A percentile compares a stretch with the other conserved stretches of the same genome.
These are phyloP conservation scores for Leptoxyphium fumago DNA, from an alignment of 2,329 filamentous ascomycete genomes.

Conservation along the genomic window DNA sequence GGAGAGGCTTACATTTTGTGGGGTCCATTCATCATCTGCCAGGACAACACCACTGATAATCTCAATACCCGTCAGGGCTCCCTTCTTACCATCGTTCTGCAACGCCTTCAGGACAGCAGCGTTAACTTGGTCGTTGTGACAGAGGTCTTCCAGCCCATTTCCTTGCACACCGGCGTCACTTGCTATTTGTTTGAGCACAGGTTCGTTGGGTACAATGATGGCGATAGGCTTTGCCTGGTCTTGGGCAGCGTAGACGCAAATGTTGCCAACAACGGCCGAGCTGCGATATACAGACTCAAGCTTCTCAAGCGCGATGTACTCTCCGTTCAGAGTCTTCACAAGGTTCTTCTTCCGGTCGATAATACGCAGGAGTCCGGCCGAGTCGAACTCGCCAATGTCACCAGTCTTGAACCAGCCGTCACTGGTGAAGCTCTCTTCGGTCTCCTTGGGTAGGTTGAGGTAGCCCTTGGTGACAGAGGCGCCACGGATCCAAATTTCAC, in stretches of 20 bases:
- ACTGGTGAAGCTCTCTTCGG: conserved; percentile 54
- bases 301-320: conserved; percentile 94
- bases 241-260: conserved; percentile 71
- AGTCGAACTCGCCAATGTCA: conserved; percentile 82
- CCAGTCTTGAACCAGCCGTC: conserved; percentile 97
- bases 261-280: conserved; percentile 62
- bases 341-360: conserved; percentile 98
- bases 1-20: conserved; percentile 53
- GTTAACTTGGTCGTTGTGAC: conserved; percentile 51
- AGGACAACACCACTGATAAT: conserved; percentile 63
- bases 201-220: conserved; percentile 53
- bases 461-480: conserved; percentile 61
- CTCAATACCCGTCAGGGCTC: conserved; percentile 56
- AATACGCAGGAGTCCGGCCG: conserved; percentile 64
- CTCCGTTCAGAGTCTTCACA: conserved; percentile 86
- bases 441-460: conserved; percentile 76
- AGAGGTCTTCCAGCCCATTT: conserved; percentile 47
- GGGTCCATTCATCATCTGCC: conserved; percentile 77
- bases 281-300: conserved; percentile 84
- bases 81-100: conserved; percentile 47
- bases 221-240: conserved; percentile 67
- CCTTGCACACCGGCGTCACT: conserved; percentile 46
- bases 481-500: conserved; percentile 83
- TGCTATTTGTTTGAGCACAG: conserved; percentile 41
- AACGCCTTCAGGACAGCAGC: conserved; percentile 55